Conservation (phyloP, 306 rosid species). For the Prunus dulcis region DNA sequence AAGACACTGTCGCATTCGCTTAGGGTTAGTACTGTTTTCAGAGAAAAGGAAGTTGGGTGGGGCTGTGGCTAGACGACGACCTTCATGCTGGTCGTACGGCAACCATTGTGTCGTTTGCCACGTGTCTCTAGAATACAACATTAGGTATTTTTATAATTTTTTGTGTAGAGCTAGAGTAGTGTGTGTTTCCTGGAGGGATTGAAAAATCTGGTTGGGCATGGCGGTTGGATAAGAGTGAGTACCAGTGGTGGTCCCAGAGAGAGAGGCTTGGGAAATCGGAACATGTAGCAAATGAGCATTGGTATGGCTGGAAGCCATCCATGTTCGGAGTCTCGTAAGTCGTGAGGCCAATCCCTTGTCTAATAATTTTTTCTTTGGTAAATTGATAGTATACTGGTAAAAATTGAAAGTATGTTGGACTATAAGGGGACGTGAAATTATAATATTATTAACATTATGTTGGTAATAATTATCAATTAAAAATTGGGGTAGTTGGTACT, state of each 20-base stretch:
- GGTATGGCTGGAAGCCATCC: background rate
- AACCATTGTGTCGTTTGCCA: background rate
- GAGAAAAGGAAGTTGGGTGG: background rate
- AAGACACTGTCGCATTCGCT: too few species aligned
- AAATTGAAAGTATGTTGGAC: too few species aligned
- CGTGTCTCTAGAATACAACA: background rate
- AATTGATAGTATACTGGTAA: too few species aligned
- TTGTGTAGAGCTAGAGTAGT: background rate
- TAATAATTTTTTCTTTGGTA: too few species aligned
- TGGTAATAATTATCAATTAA: too few species aligned
- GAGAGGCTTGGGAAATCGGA: background rate
- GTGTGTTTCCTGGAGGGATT: background rate
- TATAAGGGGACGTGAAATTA: too few species aligned
- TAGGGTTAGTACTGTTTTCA: background rate
- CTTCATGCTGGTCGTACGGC: background rate
- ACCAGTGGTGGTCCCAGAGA: background rate
- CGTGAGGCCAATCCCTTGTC: background rate
- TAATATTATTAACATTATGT: too few species aligned
- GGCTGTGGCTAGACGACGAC: background rate
- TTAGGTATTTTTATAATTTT: too few species aligned
- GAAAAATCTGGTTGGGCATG: background rate
- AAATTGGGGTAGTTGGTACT: too few species aligned
- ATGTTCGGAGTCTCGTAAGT: background rate
- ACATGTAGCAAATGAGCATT: background rate
- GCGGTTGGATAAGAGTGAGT: background rate